These are phyloP conservation scores for Calonectria fujianensis DNA, from an alignment of 2,329 filamentous ascomycete species.

Conservation along the genomic window DNA sequence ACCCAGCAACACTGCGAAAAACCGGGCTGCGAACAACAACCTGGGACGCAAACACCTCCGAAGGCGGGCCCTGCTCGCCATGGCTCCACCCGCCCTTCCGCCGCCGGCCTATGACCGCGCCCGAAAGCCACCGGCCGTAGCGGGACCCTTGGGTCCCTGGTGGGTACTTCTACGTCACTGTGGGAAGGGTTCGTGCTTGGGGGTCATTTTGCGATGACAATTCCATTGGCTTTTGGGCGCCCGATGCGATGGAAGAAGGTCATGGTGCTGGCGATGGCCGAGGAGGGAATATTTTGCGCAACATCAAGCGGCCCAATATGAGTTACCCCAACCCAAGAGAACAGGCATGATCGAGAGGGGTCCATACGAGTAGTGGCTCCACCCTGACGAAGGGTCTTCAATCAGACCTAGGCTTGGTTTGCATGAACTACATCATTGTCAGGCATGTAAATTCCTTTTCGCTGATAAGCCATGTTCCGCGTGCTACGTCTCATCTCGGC, in stretches of 20 bases:
- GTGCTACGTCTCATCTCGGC: not conserved
- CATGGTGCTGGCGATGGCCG: constrained; percentile 15
- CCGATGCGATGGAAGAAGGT: constrained; percentile 23
- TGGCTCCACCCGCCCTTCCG: constrained; percentile 25
- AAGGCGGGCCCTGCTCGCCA: constrained; percentile 29
- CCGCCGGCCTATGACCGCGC: constrained; percentile 48
- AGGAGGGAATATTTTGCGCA: constrained; percentile 4
- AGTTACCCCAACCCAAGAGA: constrained; percentile 4
- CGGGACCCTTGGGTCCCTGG: constrained; percentile 41
- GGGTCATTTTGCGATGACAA: not conserved
- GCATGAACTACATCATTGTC: constrained; percentile 32
- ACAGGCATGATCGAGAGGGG: constrained; percentile 8
- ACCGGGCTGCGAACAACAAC: constrained; percentile 19
- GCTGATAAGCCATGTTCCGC: constrained; percentile 11
- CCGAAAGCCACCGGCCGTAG: constrained; percentile 43
- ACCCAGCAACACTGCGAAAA: constrained; percentile 10
- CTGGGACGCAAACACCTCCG: constrained; percentile 31
- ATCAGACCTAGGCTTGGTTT: not conserved
- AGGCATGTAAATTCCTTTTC: constrained; percentile 22
- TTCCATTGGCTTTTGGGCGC: constrained; percentile 27
- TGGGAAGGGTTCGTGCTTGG: constrained; percentile 23
- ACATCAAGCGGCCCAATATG: not conserved
- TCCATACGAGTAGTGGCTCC: not conserved
- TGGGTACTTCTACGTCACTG: constrained; percentile 52
- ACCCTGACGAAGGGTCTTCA: constrained; percentile 22